Evolutionary conservation across 2,329 filamentous ascomycete genomes (phyloP), one percentile per base, ranked within the genome.

Genomic region (Aspergillus phoenicis): DNA sequence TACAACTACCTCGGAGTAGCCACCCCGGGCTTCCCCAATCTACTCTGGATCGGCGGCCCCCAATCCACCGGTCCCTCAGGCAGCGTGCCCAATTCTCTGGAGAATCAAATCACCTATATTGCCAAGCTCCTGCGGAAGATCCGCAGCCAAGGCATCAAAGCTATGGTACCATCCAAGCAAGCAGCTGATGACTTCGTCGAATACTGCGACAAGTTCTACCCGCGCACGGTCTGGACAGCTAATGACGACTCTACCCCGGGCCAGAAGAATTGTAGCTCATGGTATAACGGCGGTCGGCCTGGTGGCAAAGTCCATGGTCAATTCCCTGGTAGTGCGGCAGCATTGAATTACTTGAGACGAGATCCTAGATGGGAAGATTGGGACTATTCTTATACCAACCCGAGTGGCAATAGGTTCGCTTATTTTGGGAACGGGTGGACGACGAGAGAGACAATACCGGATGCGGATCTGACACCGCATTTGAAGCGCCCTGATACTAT

Each of bases 351-450:
- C 13, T 80, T 89, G 7, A 79, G 86, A 24, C 77, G 71, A n/a
- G 80, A 83, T 47, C 84, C 84, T 1, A 73, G 84, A 5, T 87
- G 84, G 83, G 85, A 87, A 68, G 85, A 87, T 64, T 87, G 78
- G 74, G 83, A 85, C 60, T 87, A 83, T 67, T 80, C 78, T 3
- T 81, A 82, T 59, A 68, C 77, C 39, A 76, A 78, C 45, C 71
- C 71, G 0, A 75, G 73, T 62, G 77, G 74, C 7, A 84, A 85
- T 68, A 68, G 77, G 15, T 73, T 75, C 66, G 71, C 73, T 33
- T 91, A 87, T 69, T 85, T 91, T 66, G 89, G 89, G 0, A 89
- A 88, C 68, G 89, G 89, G 0, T 86, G 84, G 76, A 90, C 87
- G 2, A 78, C 68, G 57, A 83, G 83, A 63, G 89, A 91, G 72